Base-by-base conservation (phyloP, 352 stramenopile species). In the Phytophthora uliginosa region DNA sequence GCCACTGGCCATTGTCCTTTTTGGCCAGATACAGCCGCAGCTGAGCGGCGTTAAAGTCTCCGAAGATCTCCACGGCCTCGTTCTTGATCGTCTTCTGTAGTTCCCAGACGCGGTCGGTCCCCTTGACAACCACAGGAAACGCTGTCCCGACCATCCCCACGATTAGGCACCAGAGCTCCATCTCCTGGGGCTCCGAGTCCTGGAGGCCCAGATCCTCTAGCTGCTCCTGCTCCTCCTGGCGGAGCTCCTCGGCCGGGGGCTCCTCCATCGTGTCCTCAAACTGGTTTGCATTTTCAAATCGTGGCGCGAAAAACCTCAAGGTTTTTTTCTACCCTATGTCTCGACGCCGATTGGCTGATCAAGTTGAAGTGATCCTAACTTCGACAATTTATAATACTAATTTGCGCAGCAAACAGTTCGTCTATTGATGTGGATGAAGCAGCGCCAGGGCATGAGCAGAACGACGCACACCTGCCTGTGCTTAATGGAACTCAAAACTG, bases 401-500 rank as follows among this genome's bases (percentile, higher is more conserved):
- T n/a, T 18, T 13, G 12, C 38, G 38, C 17, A 51, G 13, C 17
- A 51, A 51, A 51, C 13, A 51, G 9, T 28, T 31, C 36, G 36
- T 51, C 42, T 51, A 51, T 51, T 50, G 38, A n/a, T 45, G 38
- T 45, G 13, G 17, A 45, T n/a, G 38, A 15, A 13, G 34, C 34
- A 31, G 28, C 28, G 28, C 28, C 7, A 31, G 4, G 28, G 28
- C 28, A 31, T 31, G 28, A 31, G 28, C 28, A 31, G 28, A 31
- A 7, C 28, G 28, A 31, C 28, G 28, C 28, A 31, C 28, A 31
- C 34, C 34, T n/a, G 0, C 17, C 13, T 51, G 9, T 24, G 42
- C n/a, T 81, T 55, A 75, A 42, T 58, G 31, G 54, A 89, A 86
- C 18, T 78, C 53, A 34, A 83, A 85, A 3, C 20, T 63, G 10